Conservation (phyloP, 108 stramenopile genomes). For the Nitzschia putrida region DNA sequence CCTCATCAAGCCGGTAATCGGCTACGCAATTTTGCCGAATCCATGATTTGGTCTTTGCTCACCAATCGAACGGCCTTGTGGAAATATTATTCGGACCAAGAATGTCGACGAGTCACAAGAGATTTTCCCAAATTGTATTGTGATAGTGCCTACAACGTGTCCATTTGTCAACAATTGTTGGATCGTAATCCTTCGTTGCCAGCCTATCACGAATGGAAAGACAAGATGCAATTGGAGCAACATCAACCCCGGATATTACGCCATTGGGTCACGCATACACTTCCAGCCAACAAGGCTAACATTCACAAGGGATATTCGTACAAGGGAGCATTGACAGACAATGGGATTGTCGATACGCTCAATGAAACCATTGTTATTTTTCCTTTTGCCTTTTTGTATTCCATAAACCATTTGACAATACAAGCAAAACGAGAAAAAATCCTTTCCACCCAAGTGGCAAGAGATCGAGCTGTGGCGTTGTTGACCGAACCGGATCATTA, state of each 20-base stretch:
- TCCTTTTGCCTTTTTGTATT: no score
- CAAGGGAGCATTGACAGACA: no score
- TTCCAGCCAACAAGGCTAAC: no score
- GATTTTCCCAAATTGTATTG: background rate
- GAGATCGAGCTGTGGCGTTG: constrained; percentile 2
- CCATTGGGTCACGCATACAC: no score
- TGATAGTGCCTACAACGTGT: background rate
- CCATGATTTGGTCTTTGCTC: constrained; percentile 24
- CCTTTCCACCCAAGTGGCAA: constrained; percentile 9
- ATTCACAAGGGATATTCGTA: no score
- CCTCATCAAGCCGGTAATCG: constrained; percentile 29
- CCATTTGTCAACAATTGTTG: constrained; percentile 20
- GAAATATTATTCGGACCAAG: background rate
- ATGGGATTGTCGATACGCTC: no score
- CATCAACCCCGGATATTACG: no score
- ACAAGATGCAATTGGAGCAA: no score
- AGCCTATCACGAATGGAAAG: constrained; percentile 17
- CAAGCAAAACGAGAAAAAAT: background rate
- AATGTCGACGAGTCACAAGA: background rate
- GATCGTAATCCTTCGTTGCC: constrained; percentile 22
- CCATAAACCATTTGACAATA: no score
- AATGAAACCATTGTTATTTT: no score
- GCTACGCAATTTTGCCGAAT: constrained; percentile 21
- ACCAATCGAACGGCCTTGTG: constrained; percentile 26
- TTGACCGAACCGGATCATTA: constrained; percentile 1